A percentile compares a stretch with the other conserved stretches of the same genome.
Conservation (phyloP, 257 asterid species). For the Vinca minor region DNA sequence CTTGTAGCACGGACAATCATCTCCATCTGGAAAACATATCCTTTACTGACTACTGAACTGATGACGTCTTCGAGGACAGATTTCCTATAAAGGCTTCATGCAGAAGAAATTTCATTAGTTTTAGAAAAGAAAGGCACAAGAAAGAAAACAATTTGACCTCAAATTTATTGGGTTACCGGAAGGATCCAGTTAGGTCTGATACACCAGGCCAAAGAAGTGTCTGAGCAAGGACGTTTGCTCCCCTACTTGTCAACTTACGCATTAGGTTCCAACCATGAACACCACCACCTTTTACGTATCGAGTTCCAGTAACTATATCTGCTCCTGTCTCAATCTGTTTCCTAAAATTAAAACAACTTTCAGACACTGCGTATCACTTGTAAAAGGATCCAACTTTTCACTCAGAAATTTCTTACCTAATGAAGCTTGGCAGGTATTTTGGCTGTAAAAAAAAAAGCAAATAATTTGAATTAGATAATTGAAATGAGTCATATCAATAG, state of each 20-base stretch:
- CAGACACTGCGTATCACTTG: constrained; percentile 13
- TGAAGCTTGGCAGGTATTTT: constrained; percentile 82
- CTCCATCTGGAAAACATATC: constrained; percentile 99
- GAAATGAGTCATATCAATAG: background rate
- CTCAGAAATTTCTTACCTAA: constrained; percentile 52
- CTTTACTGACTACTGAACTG: constrained; percentile 90
- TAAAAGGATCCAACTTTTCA: constrained; percentile 9
- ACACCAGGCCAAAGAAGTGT: constrained; percentile 99
- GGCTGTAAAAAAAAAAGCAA: constrained; percentile 49
- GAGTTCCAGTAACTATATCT: constrained; percentile 91
- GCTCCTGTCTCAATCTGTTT: constrained; percentile 91
- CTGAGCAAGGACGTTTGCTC: constrained; percentile 97
- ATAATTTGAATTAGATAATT: too few relatives aligned
- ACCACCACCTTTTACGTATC: constrained; percentile 89
- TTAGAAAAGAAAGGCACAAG: constrained; percentile 3
- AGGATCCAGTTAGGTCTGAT: constrained; percentile 95
- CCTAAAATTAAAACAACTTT: constrained; percentile 33
- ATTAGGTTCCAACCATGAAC: constrained; percentile 96
- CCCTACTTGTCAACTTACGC: constrained; percentile 98
- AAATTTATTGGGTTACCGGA: constrained; percentile 55
- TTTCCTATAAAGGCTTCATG: constrained; percentile 66
- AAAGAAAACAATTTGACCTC: constrained; percentile 1
- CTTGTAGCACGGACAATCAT: constrained; percentile 95
- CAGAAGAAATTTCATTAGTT: constrained; percentile 7
- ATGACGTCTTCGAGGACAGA: constrained; percentile 87